phyloP scores from a whole-genome alignment of 2,329 filamentous ascomycete species.

The Cercospora zeae-maydis region DNA sequence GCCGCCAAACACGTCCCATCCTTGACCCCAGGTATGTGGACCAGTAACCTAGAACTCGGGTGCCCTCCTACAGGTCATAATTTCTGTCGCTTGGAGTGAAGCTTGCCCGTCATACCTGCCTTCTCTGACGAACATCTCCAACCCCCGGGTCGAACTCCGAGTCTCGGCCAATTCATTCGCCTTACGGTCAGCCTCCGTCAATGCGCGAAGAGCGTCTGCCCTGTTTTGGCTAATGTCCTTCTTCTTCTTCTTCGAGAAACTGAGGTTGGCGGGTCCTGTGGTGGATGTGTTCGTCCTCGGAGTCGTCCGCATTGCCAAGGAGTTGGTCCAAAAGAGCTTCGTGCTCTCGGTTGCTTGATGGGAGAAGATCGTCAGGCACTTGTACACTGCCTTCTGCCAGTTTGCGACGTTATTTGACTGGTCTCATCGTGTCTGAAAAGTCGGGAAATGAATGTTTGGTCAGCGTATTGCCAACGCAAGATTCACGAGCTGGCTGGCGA shows the following conservation, averaged over 20 bases:
- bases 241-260: background rate
- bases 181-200: no score
- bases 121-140: no score
- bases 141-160: no score
- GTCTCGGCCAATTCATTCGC: no score
- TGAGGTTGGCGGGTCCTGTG: background rate
- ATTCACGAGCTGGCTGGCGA: background rate
- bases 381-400: background rate
- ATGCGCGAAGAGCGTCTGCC: background rate
- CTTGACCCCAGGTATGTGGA: no score
- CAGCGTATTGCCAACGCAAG: background rate
- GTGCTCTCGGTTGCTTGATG: background rate
- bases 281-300: background rate
- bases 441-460: background rate
- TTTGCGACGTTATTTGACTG: background rate
- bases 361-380: background rate
- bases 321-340: background rate
- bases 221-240: background rate
- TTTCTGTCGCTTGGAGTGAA: no score
- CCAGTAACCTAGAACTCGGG: no score
- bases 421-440: background rate
- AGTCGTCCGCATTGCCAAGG: background rate
- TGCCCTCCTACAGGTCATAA: no score
- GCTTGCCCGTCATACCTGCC: no score
- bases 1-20: no score